These are phyloP conservation scores for Vitis rotundifolia DNA, from an alignment of 164 flowering plant genomes.

Conservation along the genomic window DNA sequence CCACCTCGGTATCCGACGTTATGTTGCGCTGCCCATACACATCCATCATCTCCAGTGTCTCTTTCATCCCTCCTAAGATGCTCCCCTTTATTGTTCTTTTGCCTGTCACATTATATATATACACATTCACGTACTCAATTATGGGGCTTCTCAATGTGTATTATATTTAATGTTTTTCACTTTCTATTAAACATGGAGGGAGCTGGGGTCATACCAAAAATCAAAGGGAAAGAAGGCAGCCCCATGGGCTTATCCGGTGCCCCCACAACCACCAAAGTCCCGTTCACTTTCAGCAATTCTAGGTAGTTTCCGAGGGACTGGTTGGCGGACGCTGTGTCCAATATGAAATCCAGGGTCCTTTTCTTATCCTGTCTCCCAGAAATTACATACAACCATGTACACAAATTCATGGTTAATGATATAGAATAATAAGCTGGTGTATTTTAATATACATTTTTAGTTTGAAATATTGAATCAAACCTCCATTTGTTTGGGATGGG, in stretches of 20 bases:
- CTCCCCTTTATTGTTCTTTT: constrained; percentile 60
- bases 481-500: constrained; percentile 55
- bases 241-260: constrained; percentile 70
- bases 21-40: constrained; percentile 53
- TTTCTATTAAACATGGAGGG: too few relatives aligned
- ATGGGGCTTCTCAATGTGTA: too few relatives aligned
- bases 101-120: constrained; percentile 24
- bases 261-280: constrained; percentile 57
- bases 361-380: constrained; percentile 29
- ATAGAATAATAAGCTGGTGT: too few relatives aligned
- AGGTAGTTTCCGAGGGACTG: constrained; percentile 54
- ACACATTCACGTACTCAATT: too few relatives aligned
- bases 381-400: too few relatives aligned
- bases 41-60: constrained; percentile 70
- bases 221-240: constrained; percentile 59
- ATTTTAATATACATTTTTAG: too few relatives aligned
- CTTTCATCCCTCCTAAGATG: constrained; percentile 59
- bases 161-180: too few relatives aligned
- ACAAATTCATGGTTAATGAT: too few relatives aligned
- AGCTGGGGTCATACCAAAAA: constrained; percentile 40
- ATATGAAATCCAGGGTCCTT: constrained; percentile 54
- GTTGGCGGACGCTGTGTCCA: constrained; percentile 61
- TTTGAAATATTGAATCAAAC: constrained; percentile 15
- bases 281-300: constrained; percentile 59
- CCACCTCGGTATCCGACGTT: constrained; percentile 50